Base-by-base conservation (phyloP, 495 filamentous ascomycete genomes). In the Chaetomium cochliodes region DNA sequence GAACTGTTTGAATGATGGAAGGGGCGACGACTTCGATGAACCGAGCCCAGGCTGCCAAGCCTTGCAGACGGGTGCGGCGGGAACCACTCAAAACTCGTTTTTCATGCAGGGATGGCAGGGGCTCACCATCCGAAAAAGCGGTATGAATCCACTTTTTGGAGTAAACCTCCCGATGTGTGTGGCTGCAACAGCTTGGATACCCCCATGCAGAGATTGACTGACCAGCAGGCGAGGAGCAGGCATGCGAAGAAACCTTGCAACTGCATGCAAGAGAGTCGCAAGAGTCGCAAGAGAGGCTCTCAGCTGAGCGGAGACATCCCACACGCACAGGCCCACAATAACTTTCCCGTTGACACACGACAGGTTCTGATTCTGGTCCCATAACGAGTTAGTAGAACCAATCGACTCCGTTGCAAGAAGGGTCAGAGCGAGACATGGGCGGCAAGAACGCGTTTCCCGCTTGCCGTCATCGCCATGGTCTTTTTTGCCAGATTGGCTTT, bases 21-120 rank as follows among this genome's bases (percentile, higher is more conserved):
- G 68, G 67, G 72, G 73, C 66, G 58, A 67, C 61, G 67, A 71
- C 69, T 42, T 69, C 63, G 28, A 67, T 61, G 51, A 49, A 52
- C 55, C 56, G 60, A 62, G 57, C 55, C 56, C 60, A 62, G 56
- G 57, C 52, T 55, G 68, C 70, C 65, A 70, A 70, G 69, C 16
- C 41, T 44, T 46, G 30, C 20, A 26, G 54, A 60, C 54, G 28
- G 65, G 37, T 42, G 33, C 60, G 33, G 64, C 64, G 52, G 67
- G 42, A 62, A 54, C 63, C 58, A 62, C 55, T 52, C 59, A 62
- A 26, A 58, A 7, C 0, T 20, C 25, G 28, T 3, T 25, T 12
- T 2, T 50, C 15, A 2, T 41, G 2, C 65, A 67, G 28, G 65
- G 65, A 59, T 67, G 56, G 61, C 46, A 47, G 25, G 60, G 53